A percentile compares a stretch with the other conserved stretches of the same genome.
These are phyloP conservation scores for Cornus kousa DNA, from an alignment of 148 eudicot genomes.

Conservation along the genomic window DNA sequence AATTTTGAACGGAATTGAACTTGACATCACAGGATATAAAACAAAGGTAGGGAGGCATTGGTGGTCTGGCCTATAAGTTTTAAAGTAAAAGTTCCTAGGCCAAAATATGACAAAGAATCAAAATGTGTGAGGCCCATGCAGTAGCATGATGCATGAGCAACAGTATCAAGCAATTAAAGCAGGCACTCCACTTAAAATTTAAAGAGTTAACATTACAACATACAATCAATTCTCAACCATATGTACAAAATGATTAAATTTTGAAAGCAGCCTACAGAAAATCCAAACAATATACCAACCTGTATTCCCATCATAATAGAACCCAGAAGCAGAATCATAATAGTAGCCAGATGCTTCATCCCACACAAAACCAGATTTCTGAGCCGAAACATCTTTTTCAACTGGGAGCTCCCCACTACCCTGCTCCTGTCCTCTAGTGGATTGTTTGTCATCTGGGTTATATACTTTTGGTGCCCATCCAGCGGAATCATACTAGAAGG, in stretches of 20 bases:
- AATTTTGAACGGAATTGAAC: no score
- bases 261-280: background rate
- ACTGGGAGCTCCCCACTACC: conserved; percentile 35
- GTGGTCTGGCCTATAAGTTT: no score
- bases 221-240: no score
- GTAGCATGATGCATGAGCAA: no score
- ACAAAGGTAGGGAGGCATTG: no score
- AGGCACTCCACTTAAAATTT: no score
- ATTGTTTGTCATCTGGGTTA: conserved; percentile 78
- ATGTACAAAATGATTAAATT: background rate
- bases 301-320: conserved; percentile 93
- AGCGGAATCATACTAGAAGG: conserved; percentile 75
- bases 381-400: conserved; percentile 60
- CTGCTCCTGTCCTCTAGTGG: conserved; percentile 53
- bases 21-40: no score
- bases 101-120: no score
- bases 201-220: no score
- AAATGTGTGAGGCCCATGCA: no score
- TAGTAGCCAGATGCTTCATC: conserved; percentile 98
- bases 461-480: conserved; percentile 99
- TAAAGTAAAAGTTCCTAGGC: no score
- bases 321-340: conserved; percentile 93
- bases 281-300: conserved; percentile 34
- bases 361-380: conserved; percentile 98
- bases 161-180: no score